Base-by-base conservation (phyloP, 768 basidiomycete genomes). In the Tricholoma terreum region DNA sequence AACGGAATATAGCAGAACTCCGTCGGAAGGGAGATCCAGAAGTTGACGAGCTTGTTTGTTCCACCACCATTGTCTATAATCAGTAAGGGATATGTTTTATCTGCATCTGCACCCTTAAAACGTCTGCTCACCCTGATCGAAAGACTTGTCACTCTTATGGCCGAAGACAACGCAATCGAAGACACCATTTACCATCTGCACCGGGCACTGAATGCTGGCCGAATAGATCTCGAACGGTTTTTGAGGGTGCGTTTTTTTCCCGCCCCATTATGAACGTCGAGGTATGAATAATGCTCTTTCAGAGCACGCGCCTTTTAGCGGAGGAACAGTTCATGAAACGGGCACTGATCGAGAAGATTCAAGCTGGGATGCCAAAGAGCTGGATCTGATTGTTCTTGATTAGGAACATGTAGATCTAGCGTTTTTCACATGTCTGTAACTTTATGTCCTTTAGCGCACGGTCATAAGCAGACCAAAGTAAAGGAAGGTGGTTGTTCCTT, bases 151-250 rank as follows among this genome's bases (percentile, higher is more conserved):
- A 92, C 98, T 68, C 80, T 98, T 27, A 89, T 98, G n/a, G 95
- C 97, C n/a, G 97, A 99, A 71, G 97, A 98, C 72, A 94, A 94
- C 66, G 94, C 96, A 1, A 94, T 98, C 68, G 96, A 98, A 74
- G 97, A 98, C 71, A 96, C 96, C 46, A 90, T 97, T 58, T 99
- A 98, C 74, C 94, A 98, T 70, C 82, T 99, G 48, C 93, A 95
- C 62, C 83, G 94, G 59, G 96, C 94, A 0, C 78, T 99, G 61
- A 97, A 97, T 68, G 78, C 87, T 52, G 92, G 92, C 0, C 84
- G 93, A 57, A 88, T 98, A 60, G 96, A 98, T 76, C 81, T 98
- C 55, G 96, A 99, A 68, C 83, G 90, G 40, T 98, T 98, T 78
- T 77, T 98, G 56, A 87, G 93, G 76, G 94, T 92, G 67, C 69